Conservation (phyloP, 164 flowering plant genomes). For the Umbellularia californica region DNA sequence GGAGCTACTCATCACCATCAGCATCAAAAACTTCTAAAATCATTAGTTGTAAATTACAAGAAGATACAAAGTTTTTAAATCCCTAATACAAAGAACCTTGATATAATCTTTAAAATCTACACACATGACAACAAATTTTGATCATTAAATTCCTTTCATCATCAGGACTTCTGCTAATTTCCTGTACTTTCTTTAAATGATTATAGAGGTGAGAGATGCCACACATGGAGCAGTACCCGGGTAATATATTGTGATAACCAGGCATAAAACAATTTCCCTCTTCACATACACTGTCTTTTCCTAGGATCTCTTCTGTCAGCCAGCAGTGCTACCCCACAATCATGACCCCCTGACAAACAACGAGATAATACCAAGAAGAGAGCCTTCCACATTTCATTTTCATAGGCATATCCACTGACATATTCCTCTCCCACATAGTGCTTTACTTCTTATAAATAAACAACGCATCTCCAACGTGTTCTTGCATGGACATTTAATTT, state of each 20-base stretch:
- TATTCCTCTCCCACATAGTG: background rate
- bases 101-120: too few relatives aligned
- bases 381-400: background rate
- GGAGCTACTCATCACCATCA: too few relatives aligned
- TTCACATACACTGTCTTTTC: background rate
- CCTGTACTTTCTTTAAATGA: background rate
- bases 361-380: background rate
- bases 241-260: background rate
- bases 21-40: too few relatives aligned
- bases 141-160: too few relatives aligned
- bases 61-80: too few relatives aligned
- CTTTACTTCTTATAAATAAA: background rate
- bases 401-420: constrained; percentile 1
- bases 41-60: too few relatives aligned
- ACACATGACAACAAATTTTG: too few relatives aligned
- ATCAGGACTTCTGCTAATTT: too few relatives aligned
- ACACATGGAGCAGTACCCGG: too few relatives aligned
- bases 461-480: background rate
- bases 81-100: too few relatives aligned
- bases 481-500: background rate
- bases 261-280: background rate
- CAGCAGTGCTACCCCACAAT: too few relatives aligned
- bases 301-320: too few relatives aligned
- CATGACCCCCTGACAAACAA: background rate
- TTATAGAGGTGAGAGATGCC: background rate